Evolutionary conservation across 768 basidiomycete species (phyloP), one percentile per base, ranked within the genome.

Genomic region (Suillus subluteus): DNA sequence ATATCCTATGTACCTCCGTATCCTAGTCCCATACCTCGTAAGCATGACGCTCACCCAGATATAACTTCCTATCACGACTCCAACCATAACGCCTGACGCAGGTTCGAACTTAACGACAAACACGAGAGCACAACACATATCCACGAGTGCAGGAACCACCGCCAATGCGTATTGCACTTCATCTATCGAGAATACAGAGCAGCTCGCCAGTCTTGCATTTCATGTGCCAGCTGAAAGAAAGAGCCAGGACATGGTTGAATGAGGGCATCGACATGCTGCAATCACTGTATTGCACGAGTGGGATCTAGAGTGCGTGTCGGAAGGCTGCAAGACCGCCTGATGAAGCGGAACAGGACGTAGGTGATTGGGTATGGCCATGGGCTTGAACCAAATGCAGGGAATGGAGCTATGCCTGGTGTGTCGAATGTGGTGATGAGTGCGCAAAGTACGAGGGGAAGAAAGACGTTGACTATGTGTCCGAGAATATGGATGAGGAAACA

Each of bases 111-210:
- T 73, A 63, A 87, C 43, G 41, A 82, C 80, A 73, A 94, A 91
- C n/a, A 89, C 80, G 6, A 88, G 81, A 18, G 93, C 94, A 48
- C 93, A 79, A 55, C 82, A 70, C 61, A 91, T 89, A 76, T 98
- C 97, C 59, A 95, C 79, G 67, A 96, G 86, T 12, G 90, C 93
- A 0, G 96, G 96, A 32, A 90, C 72, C 68, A 94, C 88, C 69
- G 86, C 91, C 84, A 96, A 96, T 21, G 78, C 96, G 96, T 74
- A 97, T 93, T 0, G 94, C 92, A n/a, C 90, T 90, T 4, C 94
- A 92, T 64, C 94, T 87, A 69, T 92, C 91, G 32, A 95, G 82
- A 61, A 95, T 92, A 23, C 63, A 48, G 35, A 66, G 59, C 30
- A 72, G 79, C 37, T 77, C 94, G 32, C 94, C 95, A 2, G 95